Base-by-base conservation (phyloP, 257 asterid genomes). In the Lantana camara region DNA sequence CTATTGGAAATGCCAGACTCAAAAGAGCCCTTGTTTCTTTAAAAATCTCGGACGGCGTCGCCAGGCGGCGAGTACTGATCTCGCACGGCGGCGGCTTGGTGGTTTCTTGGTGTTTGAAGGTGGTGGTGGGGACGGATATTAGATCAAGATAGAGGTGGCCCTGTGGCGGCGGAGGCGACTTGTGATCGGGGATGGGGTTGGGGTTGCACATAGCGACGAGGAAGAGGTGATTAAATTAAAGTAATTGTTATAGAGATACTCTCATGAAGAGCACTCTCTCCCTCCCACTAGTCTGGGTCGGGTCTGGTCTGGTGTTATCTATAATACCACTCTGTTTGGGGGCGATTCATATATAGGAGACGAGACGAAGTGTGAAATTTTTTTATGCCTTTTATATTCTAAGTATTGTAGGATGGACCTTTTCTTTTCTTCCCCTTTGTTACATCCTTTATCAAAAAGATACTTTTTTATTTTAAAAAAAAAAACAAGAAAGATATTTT, bases 1-100 rank as follows among this genome's bases (percentile, higher is more conserved):
- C 95, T 53, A 89, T 89, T 1, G 96, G 96, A 30, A 84, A 77
- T 12, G 90, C 81, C 4, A 89, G 83, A 35, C 38, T 51, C 21
- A 84, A 67, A 0, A 89, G 90, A 1, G 86, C 63, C 56, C 77
- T 86, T 0, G 77, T 66, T 57, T 89, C 96, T 0, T 74, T 14
- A 6, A 77, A 3, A 57, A 83, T 56, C 27, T 73, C 77, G 19
- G 82, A 21, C 2, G 76, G 20, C 27, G 66, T 55, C 7, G 77
- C 73, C 42, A 60, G 37, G 51, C 7, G 35, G 45, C 3, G 13
- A 30, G 16, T 22, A 69, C 32, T 22, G 72, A 71, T 53, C 42
- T 35, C 67, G 5, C 16, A 2, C 13, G 53, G 48, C 7, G 60
- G 29, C 19, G 11, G 48, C 64, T 51, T 50, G 24, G 67, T 6